phyloP scores from a whole-genome alignment of 2,329 filamentous ascomycete genomes.

The Hansfordia pulvinata region DNA sequence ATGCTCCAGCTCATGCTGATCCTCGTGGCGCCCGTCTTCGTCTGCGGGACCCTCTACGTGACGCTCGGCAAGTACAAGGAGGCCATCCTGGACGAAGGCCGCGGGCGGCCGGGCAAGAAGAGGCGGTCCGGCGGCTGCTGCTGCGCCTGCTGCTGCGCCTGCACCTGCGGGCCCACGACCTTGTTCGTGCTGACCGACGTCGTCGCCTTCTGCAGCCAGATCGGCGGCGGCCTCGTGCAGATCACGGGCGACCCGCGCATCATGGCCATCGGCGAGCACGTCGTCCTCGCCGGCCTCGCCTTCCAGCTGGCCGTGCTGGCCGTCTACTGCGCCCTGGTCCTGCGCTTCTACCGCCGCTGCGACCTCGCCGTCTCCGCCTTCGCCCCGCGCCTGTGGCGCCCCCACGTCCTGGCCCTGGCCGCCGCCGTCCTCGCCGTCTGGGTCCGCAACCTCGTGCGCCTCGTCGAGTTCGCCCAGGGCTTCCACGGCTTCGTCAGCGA shows the following conservation, averaged over 20 bases:
- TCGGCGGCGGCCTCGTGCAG: constrained; percentile 6
- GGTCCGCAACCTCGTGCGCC: constrained; percentile 20
- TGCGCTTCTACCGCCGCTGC: constrained; percentile 24
- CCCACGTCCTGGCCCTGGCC: constrained; percentile 4
- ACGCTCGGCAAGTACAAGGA: constrained; percentile 20
- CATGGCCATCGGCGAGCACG: constrained; percentile 20
- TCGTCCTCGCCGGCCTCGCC: constrained; percentile 33
- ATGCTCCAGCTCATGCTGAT: constrained; percentile 20
- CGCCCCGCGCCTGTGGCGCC: constrained; percentile 9
- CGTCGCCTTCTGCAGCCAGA: constrained; percentile 27
- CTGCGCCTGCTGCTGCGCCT: no score
- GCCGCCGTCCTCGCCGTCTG: constrained; percentile 14
- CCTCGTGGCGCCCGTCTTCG: constrained; percentile 23
- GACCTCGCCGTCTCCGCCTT: neutral
- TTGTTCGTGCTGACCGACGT: constrained; percentile 32
- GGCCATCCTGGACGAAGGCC: no score
- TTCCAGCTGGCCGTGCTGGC: constrained; percentile 36
- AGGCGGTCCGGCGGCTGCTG: no score
- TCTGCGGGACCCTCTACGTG: constrained; percentile 12
- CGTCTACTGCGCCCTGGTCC: constrained; percentile 30
- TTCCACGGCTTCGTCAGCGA: constrained; percentile 10
- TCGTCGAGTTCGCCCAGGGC: constrained; percentile 21
- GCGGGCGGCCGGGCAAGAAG: no score
- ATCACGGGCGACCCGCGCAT: constrained; percentile 7
- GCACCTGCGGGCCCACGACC: constrained; percentile 31